Conservation (phyloP, 768 basidiomycete species). For the Collybiopsis confluens region DNA sequence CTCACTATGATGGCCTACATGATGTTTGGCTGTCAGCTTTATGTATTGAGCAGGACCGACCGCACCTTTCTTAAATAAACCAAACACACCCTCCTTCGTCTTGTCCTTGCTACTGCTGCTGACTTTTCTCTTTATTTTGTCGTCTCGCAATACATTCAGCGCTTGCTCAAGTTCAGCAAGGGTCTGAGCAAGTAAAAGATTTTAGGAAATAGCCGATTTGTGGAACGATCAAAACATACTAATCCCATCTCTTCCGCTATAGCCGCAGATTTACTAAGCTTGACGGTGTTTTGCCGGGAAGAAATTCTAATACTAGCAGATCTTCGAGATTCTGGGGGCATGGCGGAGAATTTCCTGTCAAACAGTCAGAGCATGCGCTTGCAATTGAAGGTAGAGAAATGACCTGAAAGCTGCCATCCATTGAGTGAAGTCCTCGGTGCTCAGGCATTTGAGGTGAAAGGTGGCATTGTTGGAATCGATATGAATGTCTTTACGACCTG, state of each 20-base stretch:
- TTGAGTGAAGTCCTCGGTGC: conserved; percentile 58
- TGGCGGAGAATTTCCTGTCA: conserved; percentile 60
- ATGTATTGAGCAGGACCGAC: not conserved
- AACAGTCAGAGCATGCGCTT: conserved; percentile 4
- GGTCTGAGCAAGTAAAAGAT: conserved; percentile 32
- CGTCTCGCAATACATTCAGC: conserved; percentile 37
- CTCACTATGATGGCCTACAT: conserved; percentile 1
- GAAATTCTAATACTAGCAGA: conserved; percentile 37
- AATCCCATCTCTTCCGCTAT: conserved; percentile 64
- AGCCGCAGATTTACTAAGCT: conserved; percentile 41
- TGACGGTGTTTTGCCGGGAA: conserved; percentile 39
- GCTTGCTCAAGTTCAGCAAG: conserved; percentile 57
- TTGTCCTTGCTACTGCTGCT: conserved; percentile 26
- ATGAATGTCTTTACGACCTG: conserved; percentile 76
- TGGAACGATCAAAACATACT: conserved; percentile 34
- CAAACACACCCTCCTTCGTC: conserved; percentile 34
- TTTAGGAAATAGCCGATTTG: not conserved
- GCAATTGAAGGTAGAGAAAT: conserved; percentile 13
- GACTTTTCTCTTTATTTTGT: conserved; percentile 35
- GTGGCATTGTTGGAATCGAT: conserved; percentile 73
- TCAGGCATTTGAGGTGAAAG: conserved; percentile 81
- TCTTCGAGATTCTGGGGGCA: conserved; percentile 39
- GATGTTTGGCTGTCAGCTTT: not conserved
- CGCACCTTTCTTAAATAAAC: conserved; percentile 60
- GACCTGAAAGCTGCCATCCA: conserved; percentile 80